Percentiles rank a stretch among this genome's conserved stretches.
These are phyloP conservation scores for Leccinum olivaceopallidum DNA, from an alignment of 768 basidiomycete species.

Conservation along the genomic window DNA sequence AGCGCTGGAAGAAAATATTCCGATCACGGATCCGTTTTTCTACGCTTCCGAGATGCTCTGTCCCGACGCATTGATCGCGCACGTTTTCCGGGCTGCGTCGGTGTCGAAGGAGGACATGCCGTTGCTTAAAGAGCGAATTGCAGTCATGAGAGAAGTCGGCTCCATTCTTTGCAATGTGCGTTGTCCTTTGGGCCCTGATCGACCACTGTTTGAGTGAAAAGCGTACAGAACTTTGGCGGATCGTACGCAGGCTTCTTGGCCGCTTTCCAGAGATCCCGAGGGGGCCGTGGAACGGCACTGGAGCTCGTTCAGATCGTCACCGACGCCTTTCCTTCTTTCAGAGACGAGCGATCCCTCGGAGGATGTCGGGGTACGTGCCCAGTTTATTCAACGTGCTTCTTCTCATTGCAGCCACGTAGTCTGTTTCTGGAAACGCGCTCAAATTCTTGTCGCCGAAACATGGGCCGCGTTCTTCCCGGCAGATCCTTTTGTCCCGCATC, in stretches of 20 bases:
- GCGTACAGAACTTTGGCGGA: conserved; percentile 59
- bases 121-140: conserved; percentile 67
- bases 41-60: conserved; percentile 72
- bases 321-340: conserved; percentile 71
- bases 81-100: conserved; percentile 64
- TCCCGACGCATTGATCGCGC: conserved; percentile 66
- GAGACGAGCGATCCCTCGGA: conserved; percentile 62
- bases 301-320: conserved; percentile 72
- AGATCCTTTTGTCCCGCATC: conserved; percentile 49
- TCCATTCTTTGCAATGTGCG: conserved; percentile 67
- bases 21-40: conserved; percentile 77
- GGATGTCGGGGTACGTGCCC: conserved; percentile 54
- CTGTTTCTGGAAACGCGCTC: conserved; percentile 86
- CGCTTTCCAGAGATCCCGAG: conserved; percentile 54
- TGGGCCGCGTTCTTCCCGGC: conserved; percentile 90
- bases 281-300: conserved; percentile 63
- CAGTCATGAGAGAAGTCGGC: conserved; percentile 78
- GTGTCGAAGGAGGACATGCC: conserved; percentile 67
- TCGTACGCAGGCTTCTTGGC: conserved; percentile 69
- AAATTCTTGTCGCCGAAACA: conserved; percentile 87
- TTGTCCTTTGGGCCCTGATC: conserved; percentile 13
- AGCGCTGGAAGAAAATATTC: conserved; percentile 79
- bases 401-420: conserved; percentile 43
- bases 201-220: conserved; percentile 10
- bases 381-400: background rate